Base-by-base conservation (phyloP, 805 yeast species). In the Kazachstania africana region DNA sequence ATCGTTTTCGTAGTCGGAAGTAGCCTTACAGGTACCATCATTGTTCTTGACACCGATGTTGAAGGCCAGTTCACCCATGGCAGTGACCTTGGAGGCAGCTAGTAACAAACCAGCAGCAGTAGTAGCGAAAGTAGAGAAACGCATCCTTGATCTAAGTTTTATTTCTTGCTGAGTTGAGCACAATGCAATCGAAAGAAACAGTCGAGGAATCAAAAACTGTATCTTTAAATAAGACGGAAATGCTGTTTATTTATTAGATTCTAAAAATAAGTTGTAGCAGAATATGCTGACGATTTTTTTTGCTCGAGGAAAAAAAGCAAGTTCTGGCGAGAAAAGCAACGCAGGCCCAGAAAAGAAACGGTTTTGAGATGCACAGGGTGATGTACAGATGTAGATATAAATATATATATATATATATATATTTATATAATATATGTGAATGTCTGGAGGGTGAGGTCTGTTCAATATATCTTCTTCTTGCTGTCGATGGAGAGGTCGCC, bases 401-500 rank as follows among this genome's bases (percentile, higher is more conserved):
- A 19, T 19, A 8, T 10, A 10, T 19, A 10, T 19, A 10, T 19
- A 19, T 23, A 23, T 23, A 23, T 23, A 23, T 23, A 9, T 23
- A 8, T 23, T 10, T 23, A 23, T n/a, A 23, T 23, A 9, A n/a
- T 23, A 10, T 23, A n/a, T 23, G 13, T 23, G 6, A 9, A 8
- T 6, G 12, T 26, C 8, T 26, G 17, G 8, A 13, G 8, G 12
- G 13, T 8, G n/a, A 19, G 25, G 5, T 9, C 6, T 9, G 8
- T 9, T 31, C 32, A 84, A 55, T 80, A 83, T 37, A 82, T 76
- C 67, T 88, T 88, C 66, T 88, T 87, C 78, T 91, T 88, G 57
- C 85, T 96, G 52, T 88, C 98, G 36, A 88, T 63, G 17, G 94
- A 81, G 42, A 88, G 67, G 46, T 81, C 87, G 31, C 98, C 98